Conservation (phyloP, 441 rosid species). For the Gossypium lobatum region DNA sequence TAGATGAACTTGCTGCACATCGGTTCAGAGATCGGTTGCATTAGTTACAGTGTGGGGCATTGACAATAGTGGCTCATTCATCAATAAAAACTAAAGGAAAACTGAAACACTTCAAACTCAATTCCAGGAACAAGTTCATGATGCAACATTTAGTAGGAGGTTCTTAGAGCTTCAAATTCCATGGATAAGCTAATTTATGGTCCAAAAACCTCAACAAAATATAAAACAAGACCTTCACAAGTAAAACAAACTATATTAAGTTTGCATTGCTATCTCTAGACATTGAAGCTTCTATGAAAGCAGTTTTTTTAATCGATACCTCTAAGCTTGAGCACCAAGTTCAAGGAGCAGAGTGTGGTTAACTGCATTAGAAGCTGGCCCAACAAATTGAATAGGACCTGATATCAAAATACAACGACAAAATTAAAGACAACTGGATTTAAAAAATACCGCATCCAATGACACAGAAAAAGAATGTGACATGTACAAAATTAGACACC, state of each 20-base stretch:
- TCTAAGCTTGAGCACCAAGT: slow-evolving; percentile 53
- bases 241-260: not conserved
- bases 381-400: slow-evolving; percentile 96
- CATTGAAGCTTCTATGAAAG: not conserved
- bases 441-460: not conserved
- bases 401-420: not conserved
- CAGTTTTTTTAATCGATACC: not conserved
- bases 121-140: not conserved
- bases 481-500: slow-evolving; percentile 13
- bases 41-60: not conserved
- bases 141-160: not conserved
- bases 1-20: not conserved
- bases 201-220: not conserved
- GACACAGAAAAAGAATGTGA: not conserved
- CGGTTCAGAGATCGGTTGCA: not conserved
- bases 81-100: not conserved
- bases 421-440: not conserved
- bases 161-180: not conserved
- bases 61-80: not conserved
- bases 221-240: not conserved
- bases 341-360: slow-evolving; percentile 78
- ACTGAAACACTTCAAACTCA: not conserved
- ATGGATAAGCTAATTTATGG: not conserved
- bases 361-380: slow-evolving; percentile 56
- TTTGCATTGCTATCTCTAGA: not conserved